A percentile compares a stretch with the other conserved stretches of the same genome.
Evolutionary conservation across 1,284 basidiomycete genomes (phyloP).

Genomic region (Marasmius tenuissimus): DNA sequence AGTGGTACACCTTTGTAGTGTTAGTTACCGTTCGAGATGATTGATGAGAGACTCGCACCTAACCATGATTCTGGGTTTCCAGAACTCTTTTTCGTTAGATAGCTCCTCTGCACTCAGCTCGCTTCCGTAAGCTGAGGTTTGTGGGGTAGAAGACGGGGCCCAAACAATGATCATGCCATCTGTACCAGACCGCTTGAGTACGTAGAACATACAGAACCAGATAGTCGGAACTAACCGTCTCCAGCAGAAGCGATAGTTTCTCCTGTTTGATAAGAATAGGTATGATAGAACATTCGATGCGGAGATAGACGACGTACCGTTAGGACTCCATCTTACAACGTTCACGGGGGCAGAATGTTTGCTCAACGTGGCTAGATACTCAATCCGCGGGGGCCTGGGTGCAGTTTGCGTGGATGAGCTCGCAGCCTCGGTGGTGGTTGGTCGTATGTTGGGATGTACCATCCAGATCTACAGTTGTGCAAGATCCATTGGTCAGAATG

Average conservation of each 20-base stretch:
- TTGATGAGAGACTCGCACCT: slow-evolving; percentile 47
- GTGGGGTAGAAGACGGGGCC: slow-evolving; percentile 80
- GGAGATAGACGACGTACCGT: slow-evolving; percentile 49
- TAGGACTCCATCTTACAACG: slow-evolving; percentile 94
- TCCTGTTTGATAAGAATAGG: slow-evolving; percentile 42
- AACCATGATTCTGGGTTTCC: slow-evolving; percentile 90
- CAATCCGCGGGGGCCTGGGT: slow-evolving; percentile 83
- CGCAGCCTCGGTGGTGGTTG: slow-evolving; percentile 53
- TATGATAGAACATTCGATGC: not conserved
- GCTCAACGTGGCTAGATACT: slow-evolving; percentile 92
- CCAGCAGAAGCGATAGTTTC: slow-evolving; percentile 92
- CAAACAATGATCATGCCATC: slow-evolving; percentile 98
- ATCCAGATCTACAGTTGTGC: slow-evolving; percentile 75
- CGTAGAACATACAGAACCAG: slow-evolving; percentile 4
- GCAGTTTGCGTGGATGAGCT: slow-evolving; percentile 42
- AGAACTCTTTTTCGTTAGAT: slow-evolving; percentile 91
- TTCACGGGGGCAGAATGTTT: slow-evolving; percentile 96
- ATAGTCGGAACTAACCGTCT: slow-evolving; percentile 68
- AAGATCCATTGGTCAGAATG: no score
- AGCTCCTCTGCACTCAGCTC: slow-evolving; percentile 75
- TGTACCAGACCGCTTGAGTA: slow-evolving; percentile 30
- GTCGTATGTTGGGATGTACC: slow-evolving; percentile 87
- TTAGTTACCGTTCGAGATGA: not conserved
- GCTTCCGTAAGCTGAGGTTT: slow-evolving; percentile 73
- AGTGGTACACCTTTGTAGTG: slow-evolving; percentile 63